These are phyloP conservation scores for Cutaneotrichosporon spelunceum DNA, from an alignment of 1,284 basidiomycete species.

Conservation along the genomic window DNA sequence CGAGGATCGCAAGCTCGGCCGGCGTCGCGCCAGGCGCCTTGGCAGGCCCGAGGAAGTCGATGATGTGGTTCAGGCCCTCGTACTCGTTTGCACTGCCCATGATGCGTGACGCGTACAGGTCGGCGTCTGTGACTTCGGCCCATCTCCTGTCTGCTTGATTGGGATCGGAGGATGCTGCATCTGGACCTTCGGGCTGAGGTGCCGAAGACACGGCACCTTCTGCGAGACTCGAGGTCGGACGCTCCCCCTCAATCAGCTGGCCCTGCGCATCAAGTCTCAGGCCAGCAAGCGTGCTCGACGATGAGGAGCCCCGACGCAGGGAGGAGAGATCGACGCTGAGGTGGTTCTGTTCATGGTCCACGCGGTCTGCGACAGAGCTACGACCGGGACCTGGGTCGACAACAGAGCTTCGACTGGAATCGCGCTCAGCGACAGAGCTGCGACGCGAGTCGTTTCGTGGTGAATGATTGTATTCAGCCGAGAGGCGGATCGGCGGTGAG, in stretches of 20 bases:
- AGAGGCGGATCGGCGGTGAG: neutral
- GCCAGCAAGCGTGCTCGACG: neutral
- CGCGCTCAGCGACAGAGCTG: neutral
- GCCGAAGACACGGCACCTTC: neutral
- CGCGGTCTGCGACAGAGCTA: neutral
- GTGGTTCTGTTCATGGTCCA: neutral
- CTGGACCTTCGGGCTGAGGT: neutral
- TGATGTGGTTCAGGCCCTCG: slow-evolving; percentile 62
- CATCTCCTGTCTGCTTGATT: neutral
- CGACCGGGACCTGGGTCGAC: neutral
- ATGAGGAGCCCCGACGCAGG: neutral
- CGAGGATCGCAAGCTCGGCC: slow-evolving; percentile 50
- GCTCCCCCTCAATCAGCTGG: neutral
- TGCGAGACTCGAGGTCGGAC: neutral
- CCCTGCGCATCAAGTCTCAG: neutral
- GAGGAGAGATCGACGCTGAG: neutral
- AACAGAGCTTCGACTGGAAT: neutral
- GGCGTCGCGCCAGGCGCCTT: slow-evolving; percentile 40
- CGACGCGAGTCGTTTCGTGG: neutral
- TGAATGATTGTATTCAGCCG: neutral
- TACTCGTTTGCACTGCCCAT: slow-evolving; percentile 58
- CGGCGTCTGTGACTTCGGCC: slow-evolving; percentile 57
- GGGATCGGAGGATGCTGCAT: neutral
- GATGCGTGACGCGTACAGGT: slow-evolving; percentile 59
- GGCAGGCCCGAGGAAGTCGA: slow-evolving; percentile 63